Conservation (phyloP, 495 filamentous ascomycete genomes). For the Aspergillus ostianus region DNA sequence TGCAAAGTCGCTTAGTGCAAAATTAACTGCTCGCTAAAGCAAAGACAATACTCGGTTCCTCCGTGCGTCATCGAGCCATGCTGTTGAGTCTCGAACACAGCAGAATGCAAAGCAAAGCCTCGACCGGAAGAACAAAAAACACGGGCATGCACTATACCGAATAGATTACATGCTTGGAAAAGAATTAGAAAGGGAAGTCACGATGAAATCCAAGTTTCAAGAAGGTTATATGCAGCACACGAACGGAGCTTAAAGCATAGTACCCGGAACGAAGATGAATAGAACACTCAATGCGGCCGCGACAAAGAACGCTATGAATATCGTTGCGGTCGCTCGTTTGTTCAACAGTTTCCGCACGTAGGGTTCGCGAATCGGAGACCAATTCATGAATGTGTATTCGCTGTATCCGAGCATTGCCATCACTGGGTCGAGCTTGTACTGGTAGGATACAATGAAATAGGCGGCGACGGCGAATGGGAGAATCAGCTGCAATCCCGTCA, state of each 20-base stretch:
- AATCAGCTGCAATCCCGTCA: constrained; percentile 63
- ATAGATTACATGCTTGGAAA: background rate
- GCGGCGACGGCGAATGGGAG: constrained; percentile 90
- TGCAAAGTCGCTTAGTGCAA: background rate
- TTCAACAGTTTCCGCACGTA: constrained; percentile 81
- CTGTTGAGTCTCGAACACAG: background rate
- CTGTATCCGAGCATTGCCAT: constrained; percentile 86
- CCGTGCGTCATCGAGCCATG: background rate
- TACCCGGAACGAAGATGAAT: constrained; percentile 92
- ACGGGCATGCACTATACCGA: background rate
- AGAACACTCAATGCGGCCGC: constrained; percentile 74
- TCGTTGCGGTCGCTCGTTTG: constrained; percentile 75
- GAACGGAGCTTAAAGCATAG: constrained; percentile 51
- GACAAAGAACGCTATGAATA: constrained; percentile 68
- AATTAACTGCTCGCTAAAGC: constrained; percentile 1
- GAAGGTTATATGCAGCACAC: background rate
- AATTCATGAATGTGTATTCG: constrained; percentile 93
- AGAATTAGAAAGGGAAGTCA: background rate
- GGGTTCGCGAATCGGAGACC: constrained; percentile 79
- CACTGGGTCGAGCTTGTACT: constrained; percentile 90
- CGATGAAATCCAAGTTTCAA: background rate
- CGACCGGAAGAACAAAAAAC: background rate
- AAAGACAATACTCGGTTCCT: background rate
- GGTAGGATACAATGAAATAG: constrained; percentile 84
- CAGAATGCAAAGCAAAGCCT: background rate